Base-by-base conservation (phyloP, 2,329 filamentous ascomycete species). In the Fusarium sp. region DNA sequence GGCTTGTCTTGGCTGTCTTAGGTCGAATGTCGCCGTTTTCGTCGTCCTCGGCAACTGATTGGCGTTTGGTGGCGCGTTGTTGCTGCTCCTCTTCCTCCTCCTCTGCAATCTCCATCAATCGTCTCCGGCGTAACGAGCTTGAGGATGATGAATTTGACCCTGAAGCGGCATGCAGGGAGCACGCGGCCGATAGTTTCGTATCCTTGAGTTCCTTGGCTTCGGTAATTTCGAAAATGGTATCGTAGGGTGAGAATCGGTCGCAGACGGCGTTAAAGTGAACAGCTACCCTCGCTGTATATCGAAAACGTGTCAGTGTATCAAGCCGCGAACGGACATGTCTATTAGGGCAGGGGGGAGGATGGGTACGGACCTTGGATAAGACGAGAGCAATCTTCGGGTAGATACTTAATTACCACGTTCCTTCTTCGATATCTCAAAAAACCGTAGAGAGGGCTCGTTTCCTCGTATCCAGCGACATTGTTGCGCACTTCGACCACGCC, bases 81-180 rank as follows among this genome's bases (percentile, higher is more conserved):
- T 91, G 82, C 65, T 87, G 82, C 68, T 91, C 90, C 77, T 97
- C 94, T 78, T 97, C 94, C 59, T 92, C 93, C 83, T 96, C 93
- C 82, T 98, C 96, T n/a, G 92, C 91, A 79, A 98, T 98, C 83
- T 97, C 95, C 84, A 95, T 92, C 76, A 98, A 85, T 73, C 93
- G 91, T 76, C 92, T 89, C 78, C 91, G 88, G 65, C 92, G 90
- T 72, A 94, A 85, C 9, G 94, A 97, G 79, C 93, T 94, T 53
- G 90, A 93, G 8, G 94, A 95, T 15, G 95, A 97, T 31, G 92
- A 94, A 73, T 91, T 93, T 25, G 95, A 97, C 42, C 92, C 92
- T 17, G 94, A 94, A 12, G 94, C 94, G 42, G 95, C 93, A 82
- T 98, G 94, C 59, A 98, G 86, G 46, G 94, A 94, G 82, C 95